Evolutionary conservation across 2,329 filamentous ascomycete genomes (phyloP).

Genomic region (Aspergillus sojae): DNA sequence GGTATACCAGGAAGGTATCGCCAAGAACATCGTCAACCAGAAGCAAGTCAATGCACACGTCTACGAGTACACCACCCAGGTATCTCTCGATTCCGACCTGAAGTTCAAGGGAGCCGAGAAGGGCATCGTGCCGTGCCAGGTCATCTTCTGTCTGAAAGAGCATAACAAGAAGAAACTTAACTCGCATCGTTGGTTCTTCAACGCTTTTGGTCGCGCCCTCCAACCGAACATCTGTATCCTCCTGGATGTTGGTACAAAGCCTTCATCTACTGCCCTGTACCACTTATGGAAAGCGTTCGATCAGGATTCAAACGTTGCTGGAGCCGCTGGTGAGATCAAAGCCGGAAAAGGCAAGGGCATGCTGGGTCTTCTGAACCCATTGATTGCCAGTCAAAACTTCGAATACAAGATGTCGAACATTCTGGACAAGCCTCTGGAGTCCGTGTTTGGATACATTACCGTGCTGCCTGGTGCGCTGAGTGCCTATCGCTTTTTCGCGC

Average conservation of each 20-base stretch:
- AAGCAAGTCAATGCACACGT: conserved; percentile 94
- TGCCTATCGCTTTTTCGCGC: conserved; percentile 91
- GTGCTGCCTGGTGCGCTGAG: conserved; percentile 93
- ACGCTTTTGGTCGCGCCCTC: conserved; percentile 88
- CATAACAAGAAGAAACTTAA: conserved; percentile 98
- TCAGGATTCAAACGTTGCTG: conserved; percentile 94
- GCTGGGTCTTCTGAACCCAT: conserved; percentile 81
- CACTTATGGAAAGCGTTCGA: conserved; percentile 99
- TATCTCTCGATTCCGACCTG: conserved; percentile 90
- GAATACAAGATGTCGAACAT: conserved; percentile 99
- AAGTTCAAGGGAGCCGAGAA: conserved; percentile 99
- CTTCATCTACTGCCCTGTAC: conserved; percentile 87
- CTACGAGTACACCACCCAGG: conserved; percentile 98
- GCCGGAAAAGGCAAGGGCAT: conserved; percentile 90
- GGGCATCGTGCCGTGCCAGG: conserved; percentile 95
- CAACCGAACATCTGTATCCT: conserved; percentile 97
- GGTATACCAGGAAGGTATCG: conserved; percentile 96
- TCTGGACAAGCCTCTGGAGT: conserved; percentile 94
- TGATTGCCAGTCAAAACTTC: conserved; percentile 97
- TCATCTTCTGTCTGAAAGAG: conserved; percentile 98
- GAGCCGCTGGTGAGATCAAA: conserved; percentile 96
- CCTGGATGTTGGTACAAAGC: conserved; percentile 93
- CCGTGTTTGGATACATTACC: conserved; percentile 97
- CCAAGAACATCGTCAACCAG: conserved; percentile 97
- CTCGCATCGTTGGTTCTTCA: conserved; percentile 99